Evolutionary conservation across 2,329 filamentous ascomycete species (phyloP).

Genomic region (Fusarium nematophilum): DNA sequence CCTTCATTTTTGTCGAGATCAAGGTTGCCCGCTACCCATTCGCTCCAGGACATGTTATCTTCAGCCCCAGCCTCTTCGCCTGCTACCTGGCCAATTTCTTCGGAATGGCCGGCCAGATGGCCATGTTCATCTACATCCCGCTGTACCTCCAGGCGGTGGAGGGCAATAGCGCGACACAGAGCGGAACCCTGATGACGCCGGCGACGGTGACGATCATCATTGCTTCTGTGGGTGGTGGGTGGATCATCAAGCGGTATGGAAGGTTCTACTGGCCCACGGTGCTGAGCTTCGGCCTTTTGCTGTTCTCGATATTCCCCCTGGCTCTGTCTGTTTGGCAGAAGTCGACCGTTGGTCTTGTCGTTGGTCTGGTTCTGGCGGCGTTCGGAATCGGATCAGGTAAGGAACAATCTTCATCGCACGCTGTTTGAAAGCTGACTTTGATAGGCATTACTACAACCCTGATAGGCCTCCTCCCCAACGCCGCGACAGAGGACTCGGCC

Average conservation of each 20-base stretch:
- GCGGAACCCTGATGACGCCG: conserved; percentile 75
- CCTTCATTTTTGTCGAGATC: conserved; percentile 76
- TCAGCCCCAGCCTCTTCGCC: conserved; percentile 73
- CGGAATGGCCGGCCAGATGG: conserved; percentile 67
- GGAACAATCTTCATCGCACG: not conserved
- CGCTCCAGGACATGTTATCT: conserved; percentile 78
- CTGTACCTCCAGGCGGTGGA: conserved; percentile 82
- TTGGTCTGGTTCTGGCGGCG: conserved; percentile 65
- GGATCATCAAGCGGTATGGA: conserved; percentile 76
- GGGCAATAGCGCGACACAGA: conserved; percentile 69
- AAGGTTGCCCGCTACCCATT: conserved; percentile 77
- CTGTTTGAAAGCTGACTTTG: not conserved
- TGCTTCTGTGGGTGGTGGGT: conserved; percentile 73
- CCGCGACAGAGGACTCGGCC: conserved; percentile 74
- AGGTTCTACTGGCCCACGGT: conserved; percentile 78
- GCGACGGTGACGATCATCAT: conserved; percentile 70
- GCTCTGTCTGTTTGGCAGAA: conserved; percentile 63
- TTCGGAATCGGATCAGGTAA: conserved; percentile 53
- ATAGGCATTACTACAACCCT: conserved; percentile 77
- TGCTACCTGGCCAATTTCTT: conserved; percentile 81
- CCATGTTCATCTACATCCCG: conserved; percentile 76
- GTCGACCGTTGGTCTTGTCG: conserved; percentile 63
- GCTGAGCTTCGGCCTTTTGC: conserved; percentile 62
- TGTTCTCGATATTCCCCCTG: conserved; percentile 65
- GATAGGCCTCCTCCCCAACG: conserved; percentile 78